A percentile compares a stretch with the other conserved stretches of the same genome.
phyloP scores from a whole-genome alignment of 176 grass and related monocot species.

The Dactylis glomerata region DNA sequence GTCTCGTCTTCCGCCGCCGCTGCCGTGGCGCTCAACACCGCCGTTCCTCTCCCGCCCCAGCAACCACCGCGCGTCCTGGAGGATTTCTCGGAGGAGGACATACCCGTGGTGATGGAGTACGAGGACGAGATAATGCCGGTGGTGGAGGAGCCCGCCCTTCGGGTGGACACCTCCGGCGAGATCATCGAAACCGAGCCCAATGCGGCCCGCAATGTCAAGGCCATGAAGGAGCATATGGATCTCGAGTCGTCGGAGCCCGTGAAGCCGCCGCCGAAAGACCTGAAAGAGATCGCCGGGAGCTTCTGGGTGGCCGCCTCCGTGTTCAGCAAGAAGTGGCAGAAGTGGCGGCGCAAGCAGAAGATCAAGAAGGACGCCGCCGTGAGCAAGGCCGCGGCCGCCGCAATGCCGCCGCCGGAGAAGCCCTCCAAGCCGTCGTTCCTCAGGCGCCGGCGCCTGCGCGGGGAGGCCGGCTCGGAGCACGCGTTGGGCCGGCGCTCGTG shows the following conservation, averaged over 20 bases:
- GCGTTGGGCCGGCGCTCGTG: constrained; percentile 71
- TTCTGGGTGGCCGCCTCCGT: constrained; percentile 97
- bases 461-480: constrained; percentile 59
- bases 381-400: constrained; percentile 50
- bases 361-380: constrained; percentile 79
- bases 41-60: constrained; percentile 21
- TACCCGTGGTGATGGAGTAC: constrained; percentile 46
- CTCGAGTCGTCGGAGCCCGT: constrained; percentile 52
- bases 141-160: constrained; percentile 47
- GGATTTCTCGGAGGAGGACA: constrained; percentile 55
- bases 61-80: constrained; percentile 27
- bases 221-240: constrained; percentile 90
- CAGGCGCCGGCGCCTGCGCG: constrained; percentile 33
- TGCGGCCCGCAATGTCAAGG: constrained; percentile 8
- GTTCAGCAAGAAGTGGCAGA: constrained; percentile 98
- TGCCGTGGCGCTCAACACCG: constrained; percentile 35
- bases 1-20: constrained; percentile 39
- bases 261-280: constrained; percentile 68
- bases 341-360: constrained; percentile 94
- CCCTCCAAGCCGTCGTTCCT: constrained; percentile 57
- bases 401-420: constrained; percentile 47
- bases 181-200: constrained; percentile 46
- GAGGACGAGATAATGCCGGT: constrained; percentile 68
- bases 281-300: constrained; percentile 90
- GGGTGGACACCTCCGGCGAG: constrained; percentile 67